Conservation (phyloP, 108 stramenopile species). For the Aurantiochytrium sp. region DNA sequence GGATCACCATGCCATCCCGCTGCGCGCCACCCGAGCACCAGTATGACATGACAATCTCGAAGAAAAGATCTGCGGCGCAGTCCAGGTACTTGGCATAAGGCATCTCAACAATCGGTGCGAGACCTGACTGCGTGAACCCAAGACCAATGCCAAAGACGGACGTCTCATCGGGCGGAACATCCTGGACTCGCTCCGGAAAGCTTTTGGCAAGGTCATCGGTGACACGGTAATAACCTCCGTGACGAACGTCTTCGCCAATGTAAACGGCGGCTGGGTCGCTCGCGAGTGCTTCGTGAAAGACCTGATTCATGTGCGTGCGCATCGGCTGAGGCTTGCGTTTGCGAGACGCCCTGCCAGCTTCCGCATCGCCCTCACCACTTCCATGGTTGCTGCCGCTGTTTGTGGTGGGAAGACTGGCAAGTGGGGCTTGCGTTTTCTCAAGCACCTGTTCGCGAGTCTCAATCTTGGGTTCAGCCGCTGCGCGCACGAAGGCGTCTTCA, state of each 20-base stretch:
- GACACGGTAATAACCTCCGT: slow-evolving; percentile 77
- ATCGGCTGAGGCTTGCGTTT: slow-evolving; percentile 54
- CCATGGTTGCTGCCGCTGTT: no score
- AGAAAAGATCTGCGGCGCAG: slow-evolving; percentile 73
- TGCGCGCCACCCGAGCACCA: slow-evolving; percentile 58
- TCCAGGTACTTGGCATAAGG: slow-evolving; percentile 81
- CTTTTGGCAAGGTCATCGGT: slow-evolving; percentile 60
- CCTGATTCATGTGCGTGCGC: slow-evolving; percentile 72
- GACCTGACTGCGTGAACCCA: slow-evolving; percentile 66
- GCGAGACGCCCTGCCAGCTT: not conserved
- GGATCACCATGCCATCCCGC: slow-evolving; percentile 65
- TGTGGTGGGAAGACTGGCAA: slow-evolving; percentile 25
- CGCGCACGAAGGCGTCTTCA: slow-evolving; percentile 48
- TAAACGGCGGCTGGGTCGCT: slow-evolving; percentile 57
- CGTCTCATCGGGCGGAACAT: slow-evolving; percentile 81
- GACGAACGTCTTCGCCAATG: slow-evolving; percentile 73
- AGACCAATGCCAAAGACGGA: slow-evolving; percentile 66
- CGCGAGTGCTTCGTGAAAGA: slow-evolving; percentile 53
- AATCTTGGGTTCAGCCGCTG: slow-evolving; percentile 65
- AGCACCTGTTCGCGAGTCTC: slow-evolving; percentile 53
- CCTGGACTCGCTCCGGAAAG: slow-evolving; percentile 58
- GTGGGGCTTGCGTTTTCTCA: slow-evolving; percentile 47
- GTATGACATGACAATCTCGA: slow-evolving; percentile 63
- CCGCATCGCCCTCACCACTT: not conserved
- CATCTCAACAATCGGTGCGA: slow-evolving; percentile 72